Evolutionary conservation across 495 filamentous ascomycete species (phyloP).

Genomic region (Neurospora pannonica): DNA sequence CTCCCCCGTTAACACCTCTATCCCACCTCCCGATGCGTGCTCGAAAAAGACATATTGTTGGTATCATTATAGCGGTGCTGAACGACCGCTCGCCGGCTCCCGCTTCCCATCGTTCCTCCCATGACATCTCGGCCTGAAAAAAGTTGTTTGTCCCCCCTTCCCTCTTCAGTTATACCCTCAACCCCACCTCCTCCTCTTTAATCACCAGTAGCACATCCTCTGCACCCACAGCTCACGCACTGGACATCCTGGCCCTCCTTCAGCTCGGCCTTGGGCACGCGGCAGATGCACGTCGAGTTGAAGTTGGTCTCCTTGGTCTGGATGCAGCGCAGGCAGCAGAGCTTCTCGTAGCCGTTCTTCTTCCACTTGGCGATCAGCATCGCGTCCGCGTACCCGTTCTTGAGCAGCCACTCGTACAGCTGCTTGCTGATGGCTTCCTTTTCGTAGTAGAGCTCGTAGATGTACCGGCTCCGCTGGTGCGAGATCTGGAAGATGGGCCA

Average conservation of each 20-base stretch:
- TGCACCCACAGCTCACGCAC: conserved; percentile 93
- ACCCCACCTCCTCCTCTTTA: conserved; percentile 23
- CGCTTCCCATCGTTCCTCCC: background rate
- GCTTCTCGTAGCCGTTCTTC: conserved; percentile 97
- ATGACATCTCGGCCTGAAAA: background rate
- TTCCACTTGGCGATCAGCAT: conserved; percentile 99
- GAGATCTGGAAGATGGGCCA: conserved; percentile 98
- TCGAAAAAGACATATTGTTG: background rate
- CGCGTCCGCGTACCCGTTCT: conserved; percentile 91
- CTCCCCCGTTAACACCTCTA: background rate
- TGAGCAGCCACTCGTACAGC: conserved; percentile 92
- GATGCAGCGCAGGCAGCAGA: conserved; percentile 92
- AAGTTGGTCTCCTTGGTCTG: conserved; percentile 99
- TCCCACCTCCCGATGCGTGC: background rate
- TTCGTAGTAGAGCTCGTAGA: conserved; percentile 97
- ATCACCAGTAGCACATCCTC: conserved; percentile 82
- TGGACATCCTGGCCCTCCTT: conserved; percentile 86
- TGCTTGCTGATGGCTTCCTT: conserved; percentile 87
- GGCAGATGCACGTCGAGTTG: conserved; percentile 94
- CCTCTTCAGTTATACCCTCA: no score
- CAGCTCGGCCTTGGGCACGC: conserved; percentile 83
- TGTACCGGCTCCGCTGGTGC: conserved; percentile 86
- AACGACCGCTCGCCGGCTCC: background rate
- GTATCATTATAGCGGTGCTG: background rate
- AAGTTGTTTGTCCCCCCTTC: background rate